A percentile compares a stretch with the other conserved stretches of the same genome.
phyloP scores from a whole-genome alignment of 1,139 yeast species.

The Saccharomyces hybrid region DNA sequence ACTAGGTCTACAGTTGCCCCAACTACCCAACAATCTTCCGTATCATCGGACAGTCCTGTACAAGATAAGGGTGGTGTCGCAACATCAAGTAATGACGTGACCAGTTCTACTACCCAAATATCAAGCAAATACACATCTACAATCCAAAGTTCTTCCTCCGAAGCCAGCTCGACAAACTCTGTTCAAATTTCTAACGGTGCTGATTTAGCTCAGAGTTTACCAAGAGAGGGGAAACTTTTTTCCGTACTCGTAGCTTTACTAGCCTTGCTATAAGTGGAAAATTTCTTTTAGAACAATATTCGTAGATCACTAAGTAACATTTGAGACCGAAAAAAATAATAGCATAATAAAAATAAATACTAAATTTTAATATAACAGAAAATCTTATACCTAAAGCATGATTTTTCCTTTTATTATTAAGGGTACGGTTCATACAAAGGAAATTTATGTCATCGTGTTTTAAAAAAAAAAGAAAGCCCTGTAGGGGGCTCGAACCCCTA shows the following conservation, averaged over 20 bases:
- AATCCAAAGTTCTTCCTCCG: not conserved
- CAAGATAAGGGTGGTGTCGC: conserved; percentile 1
- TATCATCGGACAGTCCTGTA: conserved; percentile 5
- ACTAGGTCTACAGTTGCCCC: conserved; percentile 5
- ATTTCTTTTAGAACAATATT: not conserved
- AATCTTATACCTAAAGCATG: no score
- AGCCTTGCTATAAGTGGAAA: not conserved
- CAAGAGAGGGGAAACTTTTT: not conserved
- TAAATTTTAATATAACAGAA: not conserved
- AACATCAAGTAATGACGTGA: not conserved
- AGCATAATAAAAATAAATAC: no score
- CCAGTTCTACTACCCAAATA: not conserved
- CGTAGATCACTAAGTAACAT: not conserved
- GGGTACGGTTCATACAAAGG: no score
- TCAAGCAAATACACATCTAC: not conserved
- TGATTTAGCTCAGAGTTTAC: not conserved
- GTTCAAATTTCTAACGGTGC: not conserved
- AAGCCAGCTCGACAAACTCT: not conserved
- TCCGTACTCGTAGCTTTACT: not conserved
- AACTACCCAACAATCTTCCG: conserved; percentile 1
- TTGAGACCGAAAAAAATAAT: not conserved
- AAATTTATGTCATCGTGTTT: not conserved
- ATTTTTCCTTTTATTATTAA: no score
- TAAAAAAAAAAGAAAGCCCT: conserved; percentile 30
- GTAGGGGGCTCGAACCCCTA: conserved; percentile 43